phyloP scores from a whole-genome alignment of 345 rosid genomes.

The Dimocarpus longan region DNA sequence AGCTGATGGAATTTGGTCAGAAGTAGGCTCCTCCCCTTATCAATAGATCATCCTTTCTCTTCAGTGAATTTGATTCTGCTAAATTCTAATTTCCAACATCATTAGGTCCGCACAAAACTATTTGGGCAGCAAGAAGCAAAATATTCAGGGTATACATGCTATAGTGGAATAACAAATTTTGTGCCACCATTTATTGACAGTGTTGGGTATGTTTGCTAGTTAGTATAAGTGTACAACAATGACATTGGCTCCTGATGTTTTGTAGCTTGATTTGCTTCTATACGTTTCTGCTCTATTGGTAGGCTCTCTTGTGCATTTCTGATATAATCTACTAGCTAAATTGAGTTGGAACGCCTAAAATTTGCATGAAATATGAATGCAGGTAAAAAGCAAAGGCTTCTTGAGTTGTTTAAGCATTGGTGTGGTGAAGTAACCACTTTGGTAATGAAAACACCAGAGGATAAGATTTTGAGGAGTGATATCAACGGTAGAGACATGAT shows the following conservation, averaged over 20 bases:
- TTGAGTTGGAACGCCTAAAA: neutral
- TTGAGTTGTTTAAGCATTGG: slow-evolving; percentile 26
- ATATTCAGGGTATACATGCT: slow-evolving; percentile 30
- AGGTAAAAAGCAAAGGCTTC: slow-evolving; percentile 11
- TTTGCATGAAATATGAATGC: neutral
- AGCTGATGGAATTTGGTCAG: slow-evolving; percentile 10
- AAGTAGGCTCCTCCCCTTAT: neutral
- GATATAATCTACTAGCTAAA: neutral
- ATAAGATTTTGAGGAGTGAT: slow-evolving; percentile 21
- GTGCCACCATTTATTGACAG: neutral
- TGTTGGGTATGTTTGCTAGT: neutral
- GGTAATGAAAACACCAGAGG: slow-evolving; percentile 25
- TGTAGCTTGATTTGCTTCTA: neutral
- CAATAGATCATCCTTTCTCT: neutral
- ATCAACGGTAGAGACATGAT: slow-evolving; percentile 32
- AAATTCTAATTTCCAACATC: neutral
- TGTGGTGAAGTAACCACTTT: slow-evolving; percentile 25
- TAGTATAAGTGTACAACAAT: neutral
- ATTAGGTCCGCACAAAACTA: slow-evolving; percentile 23
- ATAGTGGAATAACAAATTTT: slow-evolving; percentile 25
- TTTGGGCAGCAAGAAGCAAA: slow-evolving; percentile 28
- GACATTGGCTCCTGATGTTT: neutral
- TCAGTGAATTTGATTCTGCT: neutral
- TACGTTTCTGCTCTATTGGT: neutral
- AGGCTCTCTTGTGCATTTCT: neutral